These are phyloP conservation scores for Fusarium pseudonygamai DNA, from an alignment of 2,329 filamentous ascomycete species.

Conservation along the genomic window DNA sequence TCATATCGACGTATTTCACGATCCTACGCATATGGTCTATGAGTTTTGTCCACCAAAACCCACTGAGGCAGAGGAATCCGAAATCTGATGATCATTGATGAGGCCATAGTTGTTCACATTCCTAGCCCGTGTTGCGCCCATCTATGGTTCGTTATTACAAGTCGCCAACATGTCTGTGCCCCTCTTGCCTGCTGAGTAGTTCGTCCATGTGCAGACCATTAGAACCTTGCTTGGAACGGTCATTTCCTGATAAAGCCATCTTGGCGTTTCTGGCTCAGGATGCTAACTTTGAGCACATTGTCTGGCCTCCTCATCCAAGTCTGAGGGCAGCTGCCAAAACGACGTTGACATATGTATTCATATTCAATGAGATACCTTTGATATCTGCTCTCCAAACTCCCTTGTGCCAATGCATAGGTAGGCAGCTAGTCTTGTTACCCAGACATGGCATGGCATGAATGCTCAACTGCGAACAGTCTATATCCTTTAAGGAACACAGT, in stretches of 20 bases:
- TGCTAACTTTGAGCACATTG: not conserved
- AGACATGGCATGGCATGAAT: not conserved
- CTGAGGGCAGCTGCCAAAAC: not conserved
- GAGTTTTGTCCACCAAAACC: not conserved
- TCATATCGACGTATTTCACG: not conserved
- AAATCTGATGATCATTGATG: constrained; percentile 1
- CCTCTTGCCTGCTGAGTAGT: not conserved
- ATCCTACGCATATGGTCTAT: not conserved
- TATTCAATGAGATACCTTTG: not conserved
- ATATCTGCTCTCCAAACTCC: constrained; percentile 2
- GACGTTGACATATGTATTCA: not conserved
- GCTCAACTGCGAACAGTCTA: not conserved
- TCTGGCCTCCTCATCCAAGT: not conserved
- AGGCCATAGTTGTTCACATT: not conserved
- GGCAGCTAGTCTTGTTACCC: too few species aligned
- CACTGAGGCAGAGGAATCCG: not conserved
- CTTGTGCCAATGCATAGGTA: not conserved
- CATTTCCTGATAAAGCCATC: not conserved
- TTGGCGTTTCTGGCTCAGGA: not conserved
- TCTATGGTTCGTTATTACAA: not conserved
- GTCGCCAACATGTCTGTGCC: not conserved
- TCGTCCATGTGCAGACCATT: not conserved
- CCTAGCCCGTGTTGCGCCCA: not conserved
- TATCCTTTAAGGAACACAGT: constrained; percentile 59
- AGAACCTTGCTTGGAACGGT: not conserved